phyloP scores from a whole-genome alignment of 169 alveolate species.

The Eimeria maxima region DNA sequence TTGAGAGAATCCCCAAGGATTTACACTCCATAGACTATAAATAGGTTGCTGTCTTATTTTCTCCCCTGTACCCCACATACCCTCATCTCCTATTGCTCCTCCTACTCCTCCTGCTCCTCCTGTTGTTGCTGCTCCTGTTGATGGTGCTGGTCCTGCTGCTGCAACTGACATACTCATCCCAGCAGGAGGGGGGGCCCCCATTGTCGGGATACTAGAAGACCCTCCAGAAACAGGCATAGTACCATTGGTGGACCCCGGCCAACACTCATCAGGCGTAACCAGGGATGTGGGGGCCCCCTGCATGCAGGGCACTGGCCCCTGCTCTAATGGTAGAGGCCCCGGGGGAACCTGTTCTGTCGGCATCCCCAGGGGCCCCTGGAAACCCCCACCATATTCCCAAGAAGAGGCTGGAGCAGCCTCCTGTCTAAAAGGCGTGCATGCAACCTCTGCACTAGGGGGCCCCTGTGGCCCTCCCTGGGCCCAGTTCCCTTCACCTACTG shows the following conservation, averaged over 20 bases:
- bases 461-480: slow-evolving; percentile 22
- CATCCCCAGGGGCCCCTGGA: slow-evolving; percentile 9
- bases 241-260: background rate
- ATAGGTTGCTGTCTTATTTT: background rate
- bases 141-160: too few relatives aligned
- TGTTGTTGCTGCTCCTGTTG: too few relatives aligned
- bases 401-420: background rate
- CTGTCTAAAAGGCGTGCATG: background rate
- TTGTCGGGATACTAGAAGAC: background rate
- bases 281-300: background rate
- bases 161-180: too few relatives aligned
- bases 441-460: background rate
- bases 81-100: background rate
- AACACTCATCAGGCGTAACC: background rate
- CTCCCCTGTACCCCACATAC: background rate
- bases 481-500: background rate
- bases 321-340: background rate
- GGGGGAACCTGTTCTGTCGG: background rate
- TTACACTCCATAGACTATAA: background rate
- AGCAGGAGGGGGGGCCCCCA: background rate
- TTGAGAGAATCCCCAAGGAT: background rate
- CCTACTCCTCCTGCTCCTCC: too few relatives aligned
- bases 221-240: background rate
- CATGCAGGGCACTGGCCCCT: background rate
- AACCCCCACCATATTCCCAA: slow-evolving; percentile 6